Percentiles rank a stretch among this genome's conserved stretches.
Evolutionary conservation across 1,284 basidiomycete genomes (phyloP).

Genomic region (Leccinum subspadiceum): DNA sequence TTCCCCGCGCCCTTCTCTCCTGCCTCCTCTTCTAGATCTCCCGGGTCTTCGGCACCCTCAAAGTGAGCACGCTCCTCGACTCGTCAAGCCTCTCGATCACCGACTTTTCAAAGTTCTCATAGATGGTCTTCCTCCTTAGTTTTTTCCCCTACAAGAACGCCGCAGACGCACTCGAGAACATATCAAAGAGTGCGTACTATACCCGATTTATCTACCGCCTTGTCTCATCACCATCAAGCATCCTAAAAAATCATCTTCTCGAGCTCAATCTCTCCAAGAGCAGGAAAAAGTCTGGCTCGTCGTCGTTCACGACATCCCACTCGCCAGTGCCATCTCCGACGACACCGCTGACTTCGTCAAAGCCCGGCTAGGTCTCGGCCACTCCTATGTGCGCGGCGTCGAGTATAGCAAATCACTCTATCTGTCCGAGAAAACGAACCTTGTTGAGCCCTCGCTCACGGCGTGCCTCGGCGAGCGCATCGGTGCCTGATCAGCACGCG

Average conservation of each 20-base stretch:
- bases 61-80: background rate
- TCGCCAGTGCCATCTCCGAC: slow-evolving; percentile 82
- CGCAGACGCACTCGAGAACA: slow-evolving; percentile 93
- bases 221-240: slow-evolving; percentile 46
- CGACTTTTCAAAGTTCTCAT: slow-evolving; percentile 89
- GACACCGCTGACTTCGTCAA: slow-evolving; percentile 85
- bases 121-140: slow-evolving; percentile 82
- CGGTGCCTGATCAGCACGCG: too few relatives aligned
- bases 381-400: slow-evolving; percentile 62
- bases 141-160: slow-evolving; percentile 96
- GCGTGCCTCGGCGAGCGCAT: too few relatives aligned
- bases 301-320: slow-evolving; percentile 70
- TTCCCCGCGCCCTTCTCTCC: slow-evolving; percentile 33
- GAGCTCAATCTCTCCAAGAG: slow-evolving; percentile 83
- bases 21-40: background rate
- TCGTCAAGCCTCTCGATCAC: slow-evolving; percentile 51
- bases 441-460: too few relatives aligned
- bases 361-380: slow-evolving; percentile 95
- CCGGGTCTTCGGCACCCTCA: background rate
- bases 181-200: slow-evolving; percentile 81
- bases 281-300: slow-evolving; percentile 78
- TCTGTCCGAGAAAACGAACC: too few relatives aligned
- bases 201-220: background rate
- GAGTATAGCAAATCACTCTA: too few relatives aligned
- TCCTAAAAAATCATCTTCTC: slow-evolving; percentile 87